A percentile compares a stretch with the other conserved stretches of the same genome.
Conservation (phyloP, 306 rosid species). For the Quercus suber region DNA sequence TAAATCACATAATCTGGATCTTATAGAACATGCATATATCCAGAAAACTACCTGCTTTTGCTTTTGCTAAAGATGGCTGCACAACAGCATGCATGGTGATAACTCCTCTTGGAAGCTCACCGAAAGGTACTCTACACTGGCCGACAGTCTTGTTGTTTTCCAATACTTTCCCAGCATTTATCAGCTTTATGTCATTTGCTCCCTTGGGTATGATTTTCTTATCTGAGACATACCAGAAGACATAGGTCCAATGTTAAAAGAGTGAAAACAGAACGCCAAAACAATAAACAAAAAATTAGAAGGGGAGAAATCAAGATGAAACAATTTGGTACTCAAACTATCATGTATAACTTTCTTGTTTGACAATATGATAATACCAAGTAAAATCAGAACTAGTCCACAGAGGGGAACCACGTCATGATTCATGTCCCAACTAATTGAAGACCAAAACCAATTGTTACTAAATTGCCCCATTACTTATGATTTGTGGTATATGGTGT, state of each 20-base stretch:
- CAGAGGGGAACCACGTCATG: background rate
- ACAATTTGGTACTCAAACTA: background rate
- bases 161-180: conserved; percentile 81
- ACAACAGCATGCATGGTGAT: conserved; percentile 95
- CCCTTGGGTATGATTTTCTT: conserved; percentile 76
- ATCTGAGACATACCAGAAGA: conserved; percentile 39
- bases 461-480: too few species aligned
- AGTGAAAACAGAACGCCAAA: background rate
- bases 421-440: background rate
- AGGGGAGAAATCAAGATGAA: background rate
- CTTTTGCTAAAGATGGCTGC: conserved; percentile 76
- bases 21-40: conserved; percentile 1
- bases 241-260: conserved; percentile 11
- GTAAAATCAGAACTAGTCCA: background rate
- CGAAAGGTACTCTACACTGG: conserved; percentile 80
- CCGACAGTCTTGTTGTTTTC: conserved; percentile 91
- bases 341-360: background rate
- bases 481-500: too few species aligned
- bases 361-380: background rate
- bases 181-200: conserved; percentile 80
- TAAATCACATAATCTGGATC: background rate
- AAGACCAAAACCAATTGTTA: background rate
- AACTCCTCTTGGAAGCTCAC: conserved; percentile 73
- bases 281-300: background rate
- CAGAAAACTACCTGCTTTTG: conserved; percentile 66